phyloP scores from a whole-genome alignment of 768 basidiomycete genomes.

The Thelephora aurantiotincta region DNA sequence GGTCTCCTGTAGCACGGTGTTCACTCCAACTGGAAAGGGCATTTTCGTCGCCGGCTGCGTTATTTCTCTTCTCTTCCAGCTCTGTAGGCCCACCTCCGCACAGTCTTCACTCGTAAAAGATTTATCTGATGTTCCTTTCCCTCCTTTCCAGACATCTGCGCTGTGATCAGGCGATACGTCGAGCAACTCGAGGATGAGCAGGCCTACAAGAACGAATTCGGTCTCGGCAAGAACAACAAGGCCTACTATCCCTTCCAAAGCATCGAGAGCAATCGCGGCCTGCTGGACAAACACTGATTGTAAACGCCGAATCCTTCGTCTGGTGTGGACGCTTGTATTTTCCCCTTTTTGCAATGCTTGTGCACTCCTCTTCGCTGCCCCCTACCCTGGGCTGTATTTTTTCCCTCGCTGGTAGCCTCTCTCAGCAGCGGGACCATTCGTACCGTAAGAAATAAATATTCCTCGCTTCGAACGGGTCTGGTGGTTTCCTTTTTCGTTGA shows the following conservation, averaged over 20 bases:
- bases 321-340: too few relatives aligned
- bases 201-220: constrained; percentile 14
- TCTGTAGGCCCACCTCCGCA: constrained; percentile 10
- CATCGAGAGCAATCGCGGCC: constrained; percentile 13
- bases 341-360: too few relatives aligned
- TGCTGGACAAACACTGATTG: constrained; percentile 7
- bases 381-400: too few relatives aligned
- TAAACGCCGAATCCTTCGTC: too few relatives aligned
- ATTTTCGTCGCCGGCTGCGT: constrained; percentile 9
- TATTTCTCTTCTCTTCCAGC: constrained; percentile 10
- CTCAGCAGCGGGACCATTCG: too few relatives aligned
- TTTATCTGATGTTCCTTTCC: not conserved
- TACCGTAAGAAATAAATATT: too few relatives aligned
- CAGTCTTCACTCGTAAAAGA: not conserved
- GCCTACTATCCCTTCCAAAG: constrained; percentile 9
- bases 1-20: constrained; percentile 8
- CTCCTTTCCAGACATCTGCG: constrained; percentile 12
- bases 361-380: too few relatives aligned
- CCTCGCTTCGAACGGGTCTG: too few relatives aligned
- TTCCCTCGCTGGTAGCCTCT: too few relatives aligned
- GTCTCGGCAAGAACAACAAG: constrained; percentile 9
- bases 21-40: constrained; percentile 12
- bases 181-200: constrained; percentile 16
- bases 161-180: constrained; percentile 15
- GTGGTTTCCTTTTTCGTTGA: too few relatives aligned